Evolutionary conservation across 1,284 basidiomycete genomes (phyloP).

Genomic region (Farysia itapuensis): DNA sequence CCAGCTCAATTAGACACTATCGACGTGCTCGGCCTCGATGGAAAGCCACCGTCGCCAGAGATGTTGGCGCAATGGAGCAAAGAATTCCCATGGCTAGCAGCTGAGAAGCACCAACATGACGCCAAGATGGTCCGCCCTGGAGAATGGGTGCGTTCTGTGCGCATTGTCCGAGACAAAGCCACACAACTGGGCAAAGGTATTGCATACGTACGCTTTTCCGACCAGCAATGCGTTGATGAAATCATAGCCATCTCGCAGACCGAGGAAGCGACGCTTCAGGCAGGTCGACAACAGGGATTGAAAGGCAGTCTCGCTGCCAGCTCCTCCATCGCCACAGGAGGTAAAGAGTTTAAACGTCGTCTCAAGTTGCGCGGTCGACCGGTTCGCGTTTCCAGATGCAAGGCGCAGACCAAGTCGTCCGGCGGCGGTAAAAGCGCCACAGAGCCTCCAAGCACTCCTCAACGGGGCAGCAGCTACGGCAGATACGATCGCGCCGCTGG

Average conservation of each 20-base stretch:
- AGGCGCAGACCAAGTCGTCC: conserved; percentile 32
- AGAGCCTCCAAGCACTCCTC: conserved; percentile 14
- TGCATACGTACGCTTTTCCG: conserved; percentile 85
- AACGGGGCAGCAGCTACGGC: conserved; percentile 8
- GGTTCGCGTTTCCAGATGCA: conserved; percentile 53
- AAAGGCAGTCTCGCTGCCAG: conserved; percentile 28
- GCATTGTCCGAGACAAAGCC: conserved; percentile 85
- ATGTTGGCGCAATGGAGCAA: conserved; percentile 12
- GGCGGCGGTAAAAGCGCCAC: not conserved
- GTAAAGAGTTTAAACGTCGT: conserved; percentile 49
- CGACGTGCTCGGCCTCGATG: conserved; percentile 25
- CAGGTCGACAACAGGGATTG: conserved; percentile 7
- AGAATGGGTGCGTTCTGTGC: conserved; percentile 78
- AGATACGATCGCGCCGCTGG: conserved; percentile 41
- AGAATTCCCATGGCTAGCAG: conserved; percentile 19
- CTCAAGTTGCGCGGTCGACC: conserved; percentile 52
- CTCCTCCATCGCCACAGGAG: conserved; percentile 29
- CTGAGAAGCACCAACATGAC: conserved; percentile 12
- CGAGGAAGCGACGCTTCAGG: conserved; percentile 49
- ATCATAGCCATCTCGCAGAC: conserved; percentile 51
- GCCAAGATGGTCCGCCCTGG: conserved; percentile 29
- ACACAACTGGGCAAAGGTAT: conserved; percentile 98
- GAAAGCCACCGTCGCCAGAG: conserved; percentile 8
- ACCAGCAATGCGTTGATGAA: conserved; percentile 63
- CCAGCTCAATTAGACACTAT: conserved; percentile 36